Conservation (phyloP, 2,329 filamentous ascomycete genomes). For the Allantophomopsis cytisporea region DNA sequence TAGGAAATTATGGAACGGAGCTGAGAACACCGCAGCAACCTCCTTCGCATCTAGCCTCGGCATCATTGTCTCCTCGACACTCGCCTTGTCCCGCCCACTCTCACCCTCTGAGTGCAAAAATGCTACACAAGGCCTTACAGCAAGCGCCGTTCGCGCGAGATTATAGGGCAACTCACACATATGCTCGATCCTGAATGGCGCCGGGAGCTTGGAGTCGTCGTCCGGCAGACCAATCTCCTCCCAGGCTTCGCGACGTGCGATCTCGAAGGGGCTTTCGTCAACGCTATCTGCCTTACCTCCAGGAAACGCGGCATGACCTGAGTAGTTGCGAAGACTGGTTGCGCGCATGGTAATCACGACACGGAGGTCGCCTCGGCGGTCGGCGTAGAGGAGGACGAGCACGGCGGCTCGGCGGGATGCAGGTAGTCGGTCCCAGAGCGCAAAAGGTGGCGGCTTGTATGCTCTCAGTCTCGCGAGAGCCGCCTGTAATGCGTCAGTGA, state of each 20-base stretch:
- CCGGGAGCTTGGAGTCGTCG: constrained; percentile 52
- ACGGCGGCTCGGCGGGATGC: constrained; percentile 68
- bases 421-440: constrained; percentile 47
- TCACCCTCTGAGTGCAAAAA: constrained; percentile 53
- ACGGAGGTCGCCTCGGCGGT: constrained; percentile 63
- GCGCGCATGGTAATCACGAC: constrained; percentile 59
- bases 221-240: constrained; percentile 88
- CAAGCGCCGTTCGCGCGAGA: constrained; percentile 59
- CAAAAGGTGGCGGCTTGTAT: constrained; percentile 45
- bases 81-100: constrained; percentile 20
- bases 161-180: constrained; percentile 72
- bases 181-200: constrained; percentile 74
- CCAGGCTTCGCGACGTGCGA: constrained; percentile 76
- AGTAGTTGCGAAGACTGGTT: constrained; percentile 49
- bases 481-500: constrained; percentile 9
- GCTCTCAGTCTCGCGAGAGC: constrained; percentile 42
- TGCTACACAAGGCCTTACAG: constrained; percentile 64
- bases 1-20: constrained; percentile 76
- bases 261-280: constrained; percentile 55
- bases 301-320: constrained; percentile 79
- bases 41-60: constrained; percentile 78
- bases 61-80: constrained; percentile 58
- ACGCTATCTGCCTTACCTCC: constrained; percentile 56
- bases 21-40: constrained; percentile 88
- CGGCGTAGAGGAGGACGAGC: constrained; percentile 76